Evolutionary conservation across 306 rosid species (phyloP).

Genomic region (Geum urbanum): DNA sequence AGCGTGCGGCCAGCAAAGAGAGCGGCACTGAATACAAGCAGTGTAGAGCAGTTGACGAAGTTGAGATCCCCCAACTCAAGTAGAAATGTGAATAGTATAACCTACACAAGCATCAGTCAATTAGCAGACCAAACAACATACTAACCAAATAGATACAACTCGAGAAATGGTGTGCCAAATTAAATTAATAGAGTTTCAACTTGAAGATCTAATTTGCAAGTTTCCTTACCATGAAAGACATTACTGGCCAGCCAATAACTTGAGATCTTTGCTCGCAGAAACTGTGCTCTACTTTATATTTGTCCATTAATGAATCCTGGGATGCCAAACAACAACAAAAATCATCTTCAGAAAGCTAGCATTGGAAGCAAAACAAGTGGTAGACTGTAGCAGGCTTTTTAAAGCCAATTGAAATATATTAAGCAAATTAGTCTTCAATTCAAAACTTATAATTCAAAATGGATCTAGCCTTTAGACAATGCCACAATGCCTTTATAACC

Average conservation of each 20-base stretch:
- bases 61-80: constrained; percentile 42
- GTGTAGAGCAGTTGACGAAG: constrained; percentile 45
- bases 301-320: constrained; percentile 80
- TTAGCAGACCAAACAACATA: neutral
- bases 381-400: too few relatives aligned
- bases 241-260: constrained; percentile 50
- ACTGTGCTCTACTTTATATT: constrained; percentile 57
- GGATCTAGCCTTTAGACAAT: too few relatives aligned
- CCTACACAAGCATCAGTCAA: constrained; percentile 43
- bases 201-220: neutral
- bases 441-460: too few relatives aligned
- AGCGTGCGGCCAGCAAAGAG: neutral
- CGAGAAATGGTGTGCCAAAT: neutral
- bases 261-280: constrained; percentile 57
- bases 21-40: constrained; percentile 24
- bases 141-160: neutral
- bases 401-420: too few relatives aligned
- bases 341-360: neutral
- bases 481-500: too few relatives aligned
- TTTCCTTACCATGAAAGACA: constrained; percentile 63
- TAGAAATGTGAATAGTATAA: constrained; percentile 50
- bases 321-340: constrained; percentile 3
- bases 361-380: neutral
- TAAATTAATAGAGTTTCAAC: neutral
- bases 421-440: too few relatives aligned